Base-by-base conservation (phyloP, 1,284 basidiomycete species). In the Ceratobasidium sp. region DNA sequence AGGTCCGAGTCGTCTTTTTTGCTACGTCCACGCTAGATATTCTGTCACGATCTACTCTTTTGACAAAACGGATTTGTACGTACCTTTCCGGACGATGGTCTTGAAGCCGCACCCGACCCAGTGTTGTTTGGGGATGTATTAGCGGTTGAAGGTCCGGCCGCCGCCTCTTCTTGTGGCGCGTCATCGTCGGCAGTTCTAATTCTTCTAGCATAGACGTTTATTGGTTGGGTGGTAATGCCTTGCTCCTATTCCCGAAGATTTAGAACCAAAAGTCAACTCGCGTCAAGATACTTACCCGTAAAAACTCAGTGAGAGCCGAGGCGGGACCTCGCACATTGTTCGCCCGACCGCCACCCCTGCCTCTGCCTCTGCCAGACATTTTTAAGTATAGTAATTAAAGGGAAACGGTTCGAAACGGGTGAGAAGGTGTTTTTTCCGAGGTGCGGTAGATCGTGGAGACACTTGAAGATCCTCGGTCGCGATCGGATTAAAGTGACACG, bases 261-360 rank as follows among this genome's bases (percentile, higher is more conserved):
- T 17, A 55, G 70, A 13, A 27, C 72, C 17, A 52, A 60, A 17
- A n/a, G 68, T 52, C 40, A 5, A 6, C 10, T 40, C 17, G 38
- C 38, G 47, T 27, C 27, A 32, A 12, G 57, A 29, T 57, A 81
- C 86, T 70, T 72, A 94, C 94, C 74, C 88, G 87, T 20, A 98
- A 83, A 77, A 95, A 98, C 73, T 94, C 93, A 29, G 96, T 97
- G 12, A 98, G 80, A 0, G 96, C 96, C 52, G 93, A 96, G 0
- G 92, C 88, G 0, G 96, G 95, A 0, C 96, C 96, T 20, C 91
- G 85, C 47, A 97, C 89, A 70, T 90, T 90, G 77, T 89, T 90
- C 12, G 31, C 45, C 5, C 71, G 29, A 3, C 38, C 49, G 15
- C 52, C 53, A 15, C 65, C 64, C 27, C 64, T 67, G 27, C 64